Conservation (phyloP, 1,284 basidiomycete species). For the Garcileccinum viscosum region DNA sequence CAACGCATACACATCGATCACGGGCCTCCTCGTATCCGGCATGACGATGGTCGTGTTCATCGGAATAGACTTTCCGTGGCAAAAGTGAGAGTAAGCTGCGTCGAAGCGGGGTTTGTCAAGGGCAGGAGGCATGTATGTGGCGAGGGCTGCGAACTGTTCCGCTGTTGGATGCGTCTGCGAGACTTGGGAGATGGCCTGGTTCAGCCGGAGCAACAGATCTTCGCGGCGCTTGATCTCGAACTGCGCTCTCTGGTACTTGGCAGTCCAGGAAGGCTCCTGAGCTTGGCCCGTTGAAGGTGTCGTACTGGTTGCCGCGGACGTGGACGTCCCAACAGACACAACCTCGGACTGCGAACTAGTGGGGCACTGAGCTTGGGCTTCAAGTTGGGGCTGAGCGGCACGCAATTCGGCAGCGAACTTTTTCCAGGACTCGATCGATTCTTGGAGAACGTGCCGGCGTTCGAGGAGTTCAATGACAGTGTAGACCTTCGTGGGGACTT, state of each 20-base stretch:
- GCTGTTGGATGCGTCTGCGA: constrained; percentile 22
- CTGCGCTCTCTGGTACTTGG: constrained; percentile 34
- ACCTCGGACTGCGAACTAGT: neutral
- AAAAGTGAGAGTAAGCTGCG: constrained; percentile 38
- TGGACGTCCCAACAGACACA: constrained; percentile 1
- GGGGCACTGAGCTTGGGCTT: constrained; percentile 9
- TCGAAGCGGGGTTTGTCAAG: constrained; percentile 40
- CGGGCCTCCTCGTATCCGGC: constrained; percentile 35
- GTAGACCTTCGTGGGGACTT: constrained; percentile 29
- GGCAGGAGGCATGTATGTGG: constrained; percentile 37
- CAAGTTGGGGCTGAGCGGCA: constrained; percentile 23
- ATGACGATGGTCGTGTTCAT: constrained; percentile 38
- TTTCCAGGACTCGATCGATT: constrained; percentile 37
- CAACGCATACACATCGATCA: constrained; percentile 38
- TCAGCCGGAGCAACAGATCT: constrained; percentile 35
- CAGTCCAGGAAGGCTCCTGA: constrained; percentile 31
- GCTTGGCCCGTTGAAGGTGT: constrained; percentile 7
- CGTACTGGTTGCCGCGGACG: neutral
- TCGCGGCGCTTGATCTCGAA: constrained; percentile 42
- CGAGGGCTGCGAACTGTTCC: constrained; percentile 37
- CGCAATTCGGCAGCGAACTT: constrained; percentile 28
- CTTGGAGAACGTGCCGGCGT: constrained; percentile 33
- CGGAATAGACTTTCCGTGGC: constrained; percentile 35
- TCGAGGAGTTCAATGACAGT: constrained; percentile 37
- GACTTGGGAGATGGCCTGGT: constrained; percentile 36